Evolutionary conservation across 768 basidiomycete genomes (phyloP).

Genomic region (Sporobolomyces pararoseus): DNA sequence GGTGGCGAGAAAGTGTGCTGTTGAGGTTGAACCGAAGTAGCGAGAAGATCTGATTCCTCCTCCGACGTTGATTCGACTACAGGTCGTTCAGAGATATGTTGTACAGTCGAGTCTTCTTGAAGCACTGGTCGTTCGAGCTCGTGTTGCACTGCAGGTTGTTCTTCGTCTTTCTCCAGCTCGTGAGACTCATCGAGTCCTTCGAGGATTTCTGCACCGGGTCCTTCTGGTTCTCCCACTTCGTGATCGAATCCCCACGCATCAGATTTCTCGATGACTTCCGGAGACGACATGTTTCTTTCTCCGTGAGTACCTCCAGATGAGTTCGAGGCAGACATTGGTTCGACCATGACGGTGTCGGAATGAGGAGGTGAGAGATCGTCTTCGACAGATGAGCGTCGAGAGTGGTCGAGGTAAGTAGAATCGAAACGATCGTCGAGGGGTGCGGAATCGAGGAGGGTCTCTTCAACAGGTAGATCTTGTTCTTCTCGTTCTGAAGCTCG

Average conservation of each 20-base stretch:
- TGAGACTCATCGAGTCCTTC: background rate
- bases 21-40: constrained; percentile 7
- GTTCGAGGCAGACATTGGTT: constrained; percentile 8
- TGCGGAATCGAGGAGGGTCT: background rate
- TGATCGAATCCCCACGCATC: constrained; percentile 33
- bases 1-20: constrained; percentile 19
- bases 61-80: constrained; percentile 6
- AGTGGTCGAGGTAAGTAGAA: background rate
- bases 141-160: constrained; percentile 24
- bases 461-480: background rate
- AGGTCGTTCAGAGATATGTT: constrained; percentile 18
- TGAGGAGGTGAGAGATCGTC: constrained; percentile 27
- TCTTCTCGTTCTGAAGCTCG: constrained; percentile 14
- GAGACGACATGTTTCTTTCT: constrained; percentile 23
- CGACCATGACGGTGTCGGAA: constrained; percentile 29
- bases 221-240: constrained; percentile 9
- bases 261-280: constrained; percentile 30
- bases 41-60: background rate
- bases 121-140: background rate
- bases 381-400: background rate
- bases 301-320: constrained; percentile 1
- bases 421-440: background rate
- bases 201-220: constrained; percentile 18
- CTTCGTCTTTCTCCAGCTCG: background rate
- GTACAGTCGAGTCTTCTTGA: constrained; percentile 20